These are phyloP conservation scores for Pyronema omphalodes DNA, from an alignment of 495 filamentous ascomycete genomes.

Conservation along the genomic window DNA sequence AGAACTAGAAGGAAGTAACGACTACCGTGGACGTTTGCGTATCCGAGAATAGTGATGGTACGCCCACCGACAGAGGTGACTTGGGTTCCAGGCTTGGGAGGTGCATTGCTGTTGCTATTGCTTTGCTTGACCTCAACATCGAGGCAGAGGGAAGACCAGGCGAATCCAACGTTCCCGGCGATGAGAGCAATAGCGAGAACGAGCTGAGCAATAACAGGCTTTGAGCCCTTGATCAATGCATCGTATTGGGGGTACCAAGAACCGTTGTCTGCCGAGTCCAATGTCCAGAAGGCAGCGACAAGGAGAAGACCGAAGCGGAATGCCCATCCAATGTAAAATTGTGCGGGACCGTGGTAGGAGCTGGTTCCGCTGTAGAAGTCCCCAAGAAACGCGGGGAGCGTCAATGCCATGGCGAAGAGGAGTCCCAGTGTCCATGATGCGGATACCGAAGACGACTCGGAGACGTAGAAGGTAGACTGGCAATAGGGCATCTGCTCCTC, in stretches of 20 bases:
- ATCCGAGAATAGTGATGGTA: constrained; percentile 64
- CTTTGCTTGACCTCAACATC: constrained; percentile 31
- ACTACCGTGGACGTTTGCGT: constrained; percentile 78
- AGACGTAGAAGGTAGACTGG: constrained; percentile 87
- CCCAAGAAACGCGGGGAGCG: constrained; percentile 61
- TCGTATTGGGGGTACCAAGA: constrained; percentile 53
- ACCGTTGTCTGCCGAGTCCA: constrained; percentile 80
- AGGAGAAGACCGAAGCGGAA: constrained; percentile 61
- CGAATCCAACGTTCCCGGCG: constrained; percentile 50
- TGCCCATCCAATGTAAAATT: constrained; percentile 62
- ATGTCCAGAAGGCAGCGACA: constrained; percentile 64
- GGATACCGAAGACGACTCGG: constrained; percentile 76
- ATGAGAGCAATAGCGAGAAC: constrained; percentile 49
- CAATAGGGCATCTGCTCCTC: constrained; percentile 98
- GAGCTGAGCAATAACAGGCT: constrained; percentile 55
- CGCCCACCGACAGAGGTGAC: constrained; percentile 25
- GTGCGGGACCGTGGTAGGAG: constrained; percentile 70
- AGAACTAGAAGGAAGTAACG: constrained; percentile 72
- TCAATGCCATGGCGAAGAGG: constrained; percentile 51
- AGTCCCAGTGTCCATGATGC: constrained; percentile 76
- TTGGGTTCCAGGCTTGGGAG: constrained; percentile 9
- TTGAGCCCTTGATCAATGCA: constrained; percentile 50
- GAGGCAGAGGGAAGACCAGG: constrained; percentile 59
- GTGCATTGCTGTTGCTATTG: constrained; percentile 8
- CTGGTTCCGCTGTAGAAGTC: constrained; percentile 56